These are phyloP conservation scores for Kwoniella shivajii DNA, from an alignment of 1,284 basidiomycete genomes.

Conservation along the genomic window DNA sequence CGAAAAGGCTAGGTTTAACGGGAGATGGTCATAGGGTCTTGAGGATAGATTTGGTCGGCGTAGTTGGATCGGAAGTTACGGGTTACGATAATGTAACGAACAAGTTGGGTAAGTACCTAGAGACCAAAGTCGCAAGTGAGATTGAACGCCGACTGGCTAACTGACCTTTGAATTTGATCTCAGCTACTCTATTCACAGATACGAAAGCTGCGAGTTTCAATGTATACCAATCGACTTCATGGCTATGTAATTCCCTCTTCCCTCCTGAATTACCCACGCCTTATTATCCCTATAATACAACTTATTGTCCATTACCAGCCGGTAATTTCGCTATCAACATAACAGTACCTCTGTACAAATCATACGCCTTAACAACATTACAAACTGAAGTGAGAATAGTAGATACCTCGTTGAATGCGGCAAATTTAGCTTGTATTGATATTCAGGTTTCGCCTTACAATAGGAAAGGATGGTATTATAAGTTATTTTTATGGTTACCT, in stretches of 20 bases:
- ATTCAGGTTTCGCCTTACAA: slow-evolving; percentile 76
- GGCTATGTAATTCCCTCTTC: slow-evolving; percentile 72
- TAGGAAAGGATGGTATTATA: slow-evolving; percentile 66
- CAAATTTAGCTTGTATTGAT: slow-evolving; percentile 79
- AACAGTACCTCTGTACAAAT: slow-evolving; percentile 67
- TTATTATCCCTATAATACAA: slow-evolving; percentile 54
- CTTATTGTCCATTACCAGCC: slow-evolving; percentile 71
- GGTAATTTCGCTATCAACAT: slow-evolving; percentile 82
- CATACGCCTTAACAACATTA: slow-evolving; percentile 78
- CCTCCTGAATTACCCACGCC: slow-evolving; percentile 64
- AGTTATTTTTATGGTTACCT: slow-evolving; percentile 78
- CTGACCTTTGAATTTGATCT: neutral
- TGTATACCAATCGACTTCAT: slow-evolving; percentile 69
- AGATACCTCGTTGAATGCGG: slow-evolving; percentile 69
- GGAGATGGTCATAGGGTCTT: slow-evolving; percentile 46
- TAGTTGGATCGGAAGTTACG: slow-evolving; percentile 58
- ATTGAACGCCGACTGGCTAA: neutral
- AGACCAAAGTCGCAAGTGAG: neutral
- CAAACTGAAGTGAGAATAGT: slow-evolving; percentile 82
- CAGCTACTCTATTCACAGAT: slow-evolving; percentile 82
- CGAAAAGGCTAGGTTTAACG: slow-evolving; percentile 44
- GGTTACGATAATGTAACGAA: slow-evolving; percentile 64
- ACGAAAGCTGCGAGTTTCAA: slow-evolving; percentile 76
- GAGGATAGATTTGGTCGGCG: slow-evolving; percentile 49
- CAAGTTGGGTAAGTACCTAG: slow-evolving; percentile 62